Evolutionary conservation across 495 filamentous ascomycete genomes (phyloP).

Genomic region (Penicillium paradoxum): DNA sequence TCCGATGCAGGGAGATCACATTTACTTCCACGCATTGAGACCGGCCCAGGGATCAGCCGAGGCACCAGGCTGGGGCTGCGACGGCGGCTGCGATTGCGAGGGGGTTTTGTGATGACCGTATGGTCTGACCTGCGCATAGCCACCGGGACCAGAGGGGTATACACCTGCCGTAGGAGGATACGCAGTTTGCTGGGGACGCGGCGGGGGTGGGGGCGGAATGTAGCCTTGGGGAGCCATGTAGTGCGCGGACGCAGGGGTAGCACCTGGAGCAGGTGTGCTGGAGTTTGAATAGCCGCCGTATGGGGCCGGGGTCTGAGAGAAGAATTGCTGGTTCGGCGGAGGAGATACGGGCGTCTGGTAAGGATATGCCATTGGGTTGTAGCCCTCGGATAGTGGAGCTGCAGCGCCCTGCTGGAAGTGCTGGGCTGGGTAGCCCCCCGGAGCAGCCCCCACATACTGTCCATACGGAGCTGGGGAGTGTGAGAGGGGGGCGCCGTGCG

Average conservation of each 20-base stretch:
- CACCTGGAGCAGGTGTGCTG: constrained; percentile 30
- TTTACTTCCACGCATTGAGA: constrained; percentile 77
- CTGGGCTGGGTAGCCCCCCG: constrained; percentile 31
- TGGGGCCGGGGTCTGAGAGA: constrained; percentile 36
- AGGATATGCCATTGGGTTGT: constrained; percentile 53
- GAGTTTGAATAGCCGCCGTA: constrained; percentile 32
- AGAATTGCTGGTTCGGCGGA: constrained; percentile 41
- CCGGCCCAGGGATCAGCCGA: constrained; percentile 77
- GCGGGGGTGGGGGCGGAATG: constrained; percentile 86
- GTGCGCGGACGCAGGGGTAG: constrained; percentile 21
- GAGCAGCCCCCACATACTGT: constrained; percentile 32
- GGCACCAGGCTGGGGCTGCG: constrained; percentile 25
- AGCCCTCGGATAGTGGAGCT: constrained; percentile 43
- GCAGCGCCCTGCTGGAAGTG: constrained; percentile 46
- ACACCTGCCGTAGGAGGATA: constrained; percentile 53
- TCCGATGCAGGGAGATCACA: not conserved
- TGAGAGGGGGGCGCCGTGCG: constrained; percentile 29
- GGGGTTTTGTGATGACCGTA: constrained; percentile 37
- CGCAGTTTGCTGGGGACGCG: constrained; percentile 70
- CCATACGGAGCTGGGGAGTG: constrained; percentile 42
- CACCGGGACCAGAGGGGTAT: constrained; percentile 57
- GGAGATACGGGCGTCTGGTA: constrained; percentile 45
- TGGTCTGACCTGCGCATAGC: constrained; percentile 49
- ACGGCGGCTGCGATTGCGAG: constrained; percentile 38
- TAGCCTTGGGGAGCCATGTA: constrained; percentile 69